Evolutionary conservation across 352 stramenopile genomes (phyloP), one percentile per base, ranked within the genome.

Genomic region (Globisporangium apiculatum): DNA sequence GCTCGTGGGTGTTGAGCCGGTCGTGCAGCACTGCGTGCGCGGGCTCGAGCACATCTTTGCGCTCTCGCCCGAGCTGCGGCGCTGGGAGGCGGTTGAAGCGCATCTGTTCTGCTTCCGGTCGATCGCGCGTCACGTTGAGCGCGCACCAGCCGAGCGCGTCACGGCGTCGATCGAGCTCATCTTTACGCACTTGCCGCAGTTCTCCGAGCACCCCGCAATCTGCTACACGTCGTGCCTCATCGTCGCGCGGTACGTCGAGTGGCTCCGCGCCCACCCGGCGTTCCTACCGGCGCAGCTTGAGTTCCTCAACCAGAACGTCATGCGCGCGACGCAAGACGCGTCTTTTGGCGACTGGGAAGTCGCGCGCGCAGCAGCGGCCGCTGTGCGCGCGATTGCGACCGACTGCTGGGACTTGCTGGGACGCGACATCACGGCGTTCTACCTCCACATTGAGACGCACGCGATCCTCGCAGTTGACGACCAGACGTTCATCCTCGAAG

Each of bases 201-300:
- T 93, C 55, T 65, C 81, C 4, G 73, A 75, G 41, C 83, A 95
- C 48, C 79, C 85, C 12, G 78, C 85, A 8, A 92, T 93, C 55
- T 79, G 76, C 66, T 95, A 95, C 71, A 95, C 85, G 36, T 79
- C 85, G 31, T 95, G 83, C 48, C 69, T 95, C 43, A 87, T 92
- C 46, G 70, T 95, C 5, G 90, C 85, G n/a, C 81, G 85, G 8
- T 95, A 92, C 45, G 79, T 76, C 5, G 64, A 82, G 18, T 95
- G 85, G 85, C 67, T 95, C 5, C 68, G 67, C 11, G 63, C 66
- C 3, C 69, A 90, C 53, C 66, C 74, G 4, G 55, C 57, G 12
- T 82, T 72, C 31, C 60, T 95, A 37, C 65, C 68, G 4, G 66
- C 67, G 15, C 71, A 90, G n/a, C 63, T 93, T 11, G 59, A 64